Base-by-base conservation (phyloP, 176 grass and related monocot genomes). In the Carex scoparia region DNA sequence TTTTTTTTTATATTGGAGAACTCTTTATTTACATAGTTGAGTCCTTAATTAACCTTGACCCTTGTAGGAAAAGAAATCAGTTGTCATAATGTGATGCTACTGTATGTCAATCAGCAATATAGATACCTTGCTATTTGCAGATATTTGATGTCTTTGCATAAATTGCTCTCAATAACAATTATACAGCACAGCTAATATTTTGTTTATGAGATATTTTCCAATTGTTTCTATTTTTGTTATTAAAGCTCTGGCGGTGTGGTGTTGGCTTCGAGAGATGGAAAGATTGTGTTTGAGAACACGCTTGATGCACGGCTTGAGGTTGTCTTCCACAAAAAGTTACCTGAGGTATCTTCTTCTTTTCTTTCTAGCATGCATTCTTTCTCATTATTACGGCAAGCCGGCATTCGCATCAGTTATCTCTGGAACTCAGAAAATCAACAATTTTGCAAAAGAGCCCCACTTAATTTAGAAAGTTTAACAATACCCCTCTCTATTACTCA, bases 271-370 rank as follows among this genome's bases (percentile, higher is more conserved):
- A 84, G 88, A 87, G 93, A 99, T 92, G 93, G 97, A 86, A 99
- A 96, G 79, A 99, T 99, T 80, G 93, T 99, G 23, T 94, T 42
- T 0, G 97, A 99, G 84, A 99, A 95, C 84, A 92, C 93, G 56
- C 91, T 99, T 28, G 97, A 99, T 88, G 97, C 93, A 81, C 91
- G 97, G 79, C 88, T 99, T 31, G 97, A 99, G 78, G 93, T 99
- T 81, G 88, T 94, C 61, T 99, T 99, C 86, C 93, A 90, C 87
- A 93, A 94, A 87, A 99, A 99, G 87, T 86, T 99, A 54, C 97
- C 93, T 37, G 91, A 99, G 97, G 97, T 99, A 56, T 60, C 13
- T 55, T 55, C 55, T 72, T 48, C 37, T 84, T 30, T 23, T 28
- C 70, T 23, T 74, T 55, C 69, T 72, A 69, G 61, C 6, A 69